Evolutionary conservation across 306 rosid genomes (phyloP), one percentile per base, ranked within the genome.

Genomic region (Cicer arietinum): DNA sequence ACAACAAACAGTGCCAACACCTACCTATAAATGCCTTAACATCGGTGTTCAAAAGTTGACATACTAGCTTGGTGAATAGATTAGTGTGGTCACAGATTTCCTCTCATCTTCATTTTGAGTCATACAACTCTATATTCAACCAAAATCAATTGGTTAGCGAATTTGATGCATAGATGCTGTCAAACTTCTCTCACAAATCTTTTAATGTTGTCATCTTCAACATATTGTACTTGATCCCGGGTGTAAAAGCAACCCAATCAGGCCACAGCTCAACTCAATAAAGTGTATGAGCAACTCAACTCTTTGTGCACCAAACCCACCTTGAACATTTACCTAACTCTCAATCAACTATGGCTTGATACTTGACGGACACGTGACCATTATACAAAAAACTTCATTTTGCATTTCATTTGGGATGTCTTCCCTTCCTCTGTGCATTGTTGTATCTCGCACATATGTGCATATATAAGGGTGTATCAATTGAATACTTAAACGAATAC

Each of bases 301-400:
- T n/a, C n/a, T 7, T n/a, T n/a, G 56, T 50, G 56, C 56, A 14
- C 56, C 56, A 50, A 6, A n/a, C 20, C 2, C 20, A 50, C 56
- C 56, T 50, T 50, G 62, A 20, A 56, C 13, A 56, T 37, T 56
- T 18, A 22, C 13, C 62, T 0, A 56, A 18, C n/a, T 3, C 62
- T 56, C 13, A 56, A 20, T 56, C 13, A 56, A 20, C 62, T 8
- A 56, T 8, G 63, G 39, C 63, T 57, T 57, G 63, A 57, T 35
- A 59, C 16, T 25, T 4, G 42, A 59, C 1, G 16, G 43, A 58
- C 41, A 22, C 16, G 9, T 7, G 16, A 58, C 3, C n/a, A 41
- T 25, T 30, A 22, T 57, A 57, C 62, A 50, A 50, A 47, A 47
- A 47, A 47, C 13, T 3, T 12, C 52, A 47, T 47, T 12, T 12